A percentile compares a stretch with the other conserved stretches of the same genome.
Evolutionary conservation across 2,329 filamentous ascomycete species (phyloP).

Genomic region (Xylaria multiplex): DNA sequence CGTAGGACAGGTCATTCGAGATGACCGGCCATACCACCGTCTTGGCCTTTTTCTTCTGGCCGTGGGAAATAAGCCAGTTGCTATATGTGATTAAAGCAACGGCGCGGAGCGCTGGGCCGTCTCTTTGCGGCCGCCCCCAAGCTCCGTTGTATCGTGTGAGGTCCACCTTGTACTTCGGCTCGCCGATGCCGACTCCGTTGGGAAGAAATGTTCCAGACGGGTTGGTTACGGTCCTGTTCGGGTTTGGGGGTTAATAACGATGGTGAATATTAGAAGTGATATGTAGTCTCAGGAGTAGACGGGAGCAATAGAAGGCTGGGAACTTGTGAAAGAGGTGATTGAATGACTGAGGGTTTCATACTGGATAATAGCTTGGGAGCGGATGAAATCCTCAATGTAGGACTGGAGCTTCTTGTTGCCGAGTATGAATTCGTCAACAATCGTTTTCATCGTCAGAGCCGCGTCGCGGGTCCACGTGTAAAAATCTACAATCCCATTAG

Average conservation of each 20-base stretch:
- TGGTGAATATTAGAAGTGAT: background rate
- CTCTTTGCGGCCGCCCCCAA: constrained; percentile 69
- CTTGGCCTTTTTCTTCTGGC: constrained; percentile 52
- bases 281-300: background rate
- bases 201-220: constrained; percentile 60
- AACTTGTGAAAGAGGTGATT: background rate
- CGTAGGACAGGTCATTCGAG: constrained; percentile 66
- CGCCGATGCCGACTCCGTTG: constrained; percentile 60
- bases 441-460: constrained; percentile 61
- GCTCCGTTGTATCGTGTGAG: constrained; percentile 59
- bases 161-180: constrained; percentile 66
- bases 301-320: background rate
- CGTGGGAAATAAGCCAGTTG: constrained; percentile 60
- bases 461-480: constrained; percentile 68
- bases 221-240: constrained; percentile 55
- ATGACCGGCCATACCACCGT: constrained; percentile 65
- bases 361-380: constrained; percentile 62
- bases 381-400: constrained; percentile 63
- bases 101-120: constrained; percentile 68
- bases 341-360: constrained; percentile 8
- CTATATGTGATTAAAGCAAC: constrained; percentile 65
- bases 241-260: background rate
- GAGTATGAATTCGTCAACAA: constrained; percentile 62
- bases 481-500: constrained; percentile 55
- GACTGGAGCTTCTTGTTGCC: constrained; percentile 57